Base-by-base conservation (phyloP, 2,329 filamentous ascomycete species). In the Ophioceras dolichostomum region DNA sequence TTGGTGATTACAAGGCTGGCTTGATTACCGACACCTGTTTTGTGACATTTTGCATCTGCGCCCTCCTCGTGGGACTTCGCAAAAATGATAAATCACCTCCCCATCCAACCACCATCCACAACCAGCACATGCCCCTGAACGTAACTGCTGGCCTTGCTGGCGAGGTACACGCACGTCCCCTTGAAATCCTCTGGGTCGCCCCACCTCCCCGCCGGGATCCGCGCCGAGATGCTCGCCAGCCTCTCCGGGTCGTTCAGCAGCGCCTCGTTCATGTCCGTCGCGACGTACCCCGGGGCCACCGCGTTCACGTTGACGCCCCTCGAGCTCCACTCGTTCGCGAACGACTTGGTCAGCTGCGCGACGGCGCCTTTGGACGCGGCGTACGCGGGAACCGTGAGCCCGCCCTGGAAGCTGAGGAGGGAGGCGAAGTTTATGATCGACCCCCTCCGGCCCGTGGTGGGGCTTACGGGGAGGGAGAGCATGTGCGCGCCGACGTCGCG, bases 21-120 rank as follows among this genome's bases (percentile, higher is more conserved):
- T n/a, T n/a, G n/a, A n/a, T n/a, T n/a, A n/a, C n/a, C n/a, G n/a
- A n/a, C n/a, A n/a, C n/a, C n/a, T n/a, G n/a, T n/a, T n/a, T n/a
- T n/a, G n/a, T n/a, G n/a, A n/a, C n/a, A n/a, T n/a, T n/a, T n/a
- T n/a, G n/a, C n/a, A n/a, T n/a, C n/a, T n/a, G n/a, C n/a, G n/a
- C n/a, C n/a, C n/a, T n/a, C n/a, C n/a, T n/a, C n/a, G n/a, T n/a
- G n/a, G n/a, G n/a, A n/a, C n/a, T n/a, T n/a, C n/a, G n/a, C n/a
- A n/a, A n/a, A n/a, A n/a, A n/a, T n/a, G n/a, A n/a, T n/a, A n/a
- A n/a, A n/a, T n/a, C n/a, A 93, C 65, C 85, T 68, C 2, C 83
- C 86, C 86, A 94, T 93, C 86, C 85, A 94, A 10, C 87, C 87
- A 7, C 87, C 87, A 58, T 94, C 88, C 33, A 94, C 83, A 19